Base-by-base conservation (phyloP, 2,329 filamentous ascomycete species). In the Lecanicillium sp. region DNA sequence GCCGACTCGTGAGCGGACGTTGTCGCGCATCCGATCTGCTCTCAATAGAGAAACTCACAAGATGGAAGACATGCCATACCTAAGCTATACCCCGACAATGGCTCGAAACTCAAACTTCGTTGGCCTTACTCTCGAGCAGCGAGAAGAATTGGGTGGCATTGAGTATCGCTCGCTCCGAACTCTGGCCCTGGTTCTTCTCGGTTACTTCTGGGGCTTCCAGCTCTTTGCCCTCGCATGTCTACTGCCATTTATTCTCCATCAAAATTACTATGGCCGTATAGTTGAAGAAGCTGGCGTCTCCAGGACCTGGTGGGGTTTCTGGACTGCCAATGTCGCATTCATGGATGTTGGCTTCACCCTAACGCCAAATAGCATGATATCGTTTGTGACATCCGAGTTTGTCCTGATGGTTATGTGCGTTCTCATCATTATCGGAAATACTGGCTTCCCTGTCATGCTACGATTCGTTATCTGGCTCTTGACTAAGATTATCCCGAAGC, bases 341-440 rank as follows among this genome's bases (percentile, higher is more conserved):
- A 96, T 90, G 62, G 90, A 98, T 64, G 65, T 97, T n/a, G 92
- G 92, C 10, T 90, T 88, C 51, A 90, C 89, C 2, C 67, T 98
- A 47, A 97, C 88, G 0, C 84, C 89, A 0, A 86, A 97, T 62
- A 96, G 88, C 49, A 96, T 98, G 88, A 74, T 79, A 30, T 90
- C 87, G 0, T 97, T 97, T 59, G 80, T 87, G 49, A 74, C 68
- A 8, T 86, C 87, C 1, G 68, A 84, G 6, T 84, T 87, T 50
- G 79, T 84, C 1, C 68, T 97, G 33, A 67, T 96, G 17, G 56
- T 92, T 31, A 78, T 88, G 62, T 79, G 79, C 6, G 94, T 94
- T 50, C 73, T 97, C 30, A 92, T 97, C 55, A 79, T 97, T 44
- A 87, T 95, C 44, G 90, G 90, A 40, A 97, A 97, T 54, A 97